A percentile compares a stretch with the other conserved stretches of the same genome.
Evolutionary conservation across 2,329 filamentous ascomycete genomes (phyloP).

Genomic region (Tolypocladium ophioglossoides): DNA sequence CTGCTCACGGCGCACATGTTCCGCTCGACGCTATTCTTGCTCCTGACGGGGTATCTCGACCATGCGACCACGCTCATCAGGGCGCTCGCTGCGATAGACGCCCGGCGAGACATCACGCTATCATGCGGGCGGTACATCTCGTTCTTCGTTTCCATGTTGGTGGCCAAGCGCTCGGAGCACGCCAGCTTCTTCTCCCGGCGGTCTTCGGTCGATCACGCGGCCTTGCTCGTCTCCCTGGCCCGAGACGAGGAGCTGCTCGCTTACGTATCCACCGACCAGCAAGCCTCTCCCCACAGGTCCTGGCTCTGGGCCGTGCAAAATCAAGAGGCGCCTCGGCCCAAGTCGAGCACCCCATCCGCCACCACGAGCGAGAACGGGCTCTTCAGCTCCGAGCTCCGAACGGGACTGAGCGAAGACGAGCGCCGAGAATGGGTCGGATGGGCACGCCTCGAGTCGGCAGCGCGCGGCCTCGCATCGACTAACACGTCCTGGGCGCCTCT

Average conservation of each 20-base stretch:
- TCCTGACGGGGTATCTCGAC: conserved; percentile 63
- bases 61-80: conserved; percentile 64
- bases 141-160: conserved; percentile 66
- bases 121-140: conserved; percentile 72
- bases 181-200: conserved; percentile 24
- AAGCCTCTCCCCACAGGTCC: conserved; percentile 63
- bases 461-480: conserved; percentile 18
- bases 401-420: conserved; percentile 45
- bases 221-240: conserved; percentile 21
- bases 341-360: conserved; percentile 6
- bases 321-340: conserved; percentile 22
- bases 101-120: conserved; percentile 59
- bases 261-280: conserved; percentile 78
- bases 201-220: conserved; percentile 19
- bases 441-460: conserved; percentile 54
- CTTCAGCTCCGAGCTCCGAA: conserved; percentile 35
- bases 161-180: conserved; percentile 41
- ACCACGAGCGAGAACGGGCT: conserved; percentile 23
- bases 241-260: conserved; percentile 80
- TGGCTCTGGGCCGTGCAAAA: conserved; percentile 74
- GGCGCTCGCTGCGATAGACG: conserved; percentile 58
- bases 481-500: conserved; percentile 20
- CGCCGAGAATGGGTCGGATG: conserved; percentile 69
- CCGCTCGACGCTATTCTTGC: conserved; percentile 71
- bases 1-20: conserved; percentile 78